Conservation (phyloP, 2,329 filamentous ascomycete species). For the Lanzia echinophila region DNA sequence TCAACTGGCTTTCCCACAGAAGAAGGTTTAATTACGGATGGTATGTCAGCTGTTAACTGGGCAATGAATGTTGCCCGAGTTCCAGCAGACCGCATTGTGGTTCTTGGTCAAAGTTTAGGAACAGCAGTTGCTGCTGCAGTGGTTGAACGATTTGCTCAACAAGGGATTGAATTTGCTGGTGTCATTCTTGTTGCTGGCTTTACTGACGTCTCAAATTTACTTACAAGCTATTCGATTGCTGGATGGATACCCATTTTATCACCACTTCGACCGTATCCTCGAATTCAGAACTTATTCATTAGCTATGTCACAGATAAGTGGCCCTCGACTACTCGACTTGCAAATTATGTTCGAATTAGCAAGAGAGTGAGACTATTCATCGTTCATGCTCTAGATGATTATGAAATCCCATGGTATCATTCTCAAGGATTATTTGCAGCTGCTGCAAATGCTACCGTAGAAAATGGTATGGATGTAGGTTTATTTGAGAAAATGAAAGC, state of each 20-base stretch:
- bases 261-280: conserved; percentile 62
- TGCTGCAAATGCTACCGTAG: conserved; percentile 46
- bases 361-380: conserved; percentile 59
- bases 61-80: conserved; percentile 59
- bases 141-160: conserved; percentile 58
- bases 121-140: conserved; percentile 76
- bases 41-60: conserved; percentile 65
- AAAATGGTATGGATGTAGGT: conserved; percentile 26
- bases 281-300: conserved; percentile 54
- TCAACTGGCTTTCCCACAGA: conserved; percentile 79
- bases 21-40: conserved; percentile 73
- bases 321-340: conserved; percentile 63
- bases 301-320: conserved; percentile 71
- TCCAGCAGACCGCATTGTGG: conserved; percentile 63
- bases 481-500: conserved; percentile 28
- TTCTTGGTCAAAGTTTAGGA: conserved; percentile 82
- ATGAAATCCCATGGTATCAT: conserved; percentile 72
- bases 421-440: conserved; percentile 57
- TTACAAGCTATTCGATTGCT: conserved; percentile 69
- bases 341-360: conserved; percentile 46
- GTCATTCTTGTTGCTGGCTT: conserved; percentile 77
- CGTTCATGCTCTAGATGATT: conserved; percentile 74
- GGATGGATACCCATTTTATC: conserved; percentile 74
- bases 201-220: conserved; percentile 63
- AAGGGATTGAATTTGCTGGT: conserved; percentile 65